Evolutionary conservation across 2,329 filamentous ascomycete species (phyloP).

Genomic region (Talaromyces sp.): DNA sequence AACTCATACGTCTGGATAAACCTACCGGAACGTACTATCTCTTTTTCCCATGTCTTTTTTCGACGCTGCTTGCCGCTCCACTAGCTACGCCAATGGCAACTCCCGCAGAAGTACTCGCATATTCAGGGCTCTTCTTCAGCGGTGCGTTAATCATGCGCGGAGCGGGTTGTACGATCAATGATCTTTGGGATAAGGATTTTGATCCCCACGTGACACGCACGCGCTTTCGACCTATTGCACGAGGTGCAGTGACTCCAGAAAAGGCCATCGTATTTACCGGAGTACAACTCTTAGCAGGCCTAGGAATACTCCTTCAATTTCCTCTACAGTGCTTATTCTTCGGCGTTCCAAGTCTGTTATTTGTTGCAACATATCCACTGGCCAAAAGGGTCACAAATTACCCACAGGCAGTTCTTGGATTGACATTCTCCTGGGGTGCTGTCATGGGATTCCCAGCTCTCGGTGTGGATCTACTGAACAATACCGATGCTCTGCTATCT

Average conservation of each 20-base stretch:
- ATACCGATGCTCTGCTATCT: slow-evolving; percentile 35
- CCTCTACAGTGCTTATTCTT: slow-evolving; percentile 43
- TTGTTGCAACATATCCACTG: slow-evolving; percentile 50
- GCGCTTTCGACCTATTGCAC: slow-evolving; percentile 50
- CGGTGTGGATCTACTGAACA: slow-evolving; percentile 44
- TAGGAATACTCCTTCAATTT: slow-evolving; percentile 45
- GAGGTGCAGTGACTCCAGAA: slow-evolving; percentile 48
- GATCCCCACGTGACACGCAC: slow-evolving; percentile 53
- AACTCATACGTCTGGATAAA: slow-evolving; percentile 49
- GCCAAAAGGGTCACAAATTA: slow-evolving; percentile 54
- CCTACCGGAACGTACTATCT: slow-evolving; percentile 53
- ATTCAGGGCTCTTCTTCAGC: slow-evolving; percentile 40
- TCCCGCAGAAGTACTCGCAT: slow-evolving; percentile 37
- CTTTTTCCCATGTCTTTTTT: slow-evolving; percentile 53
- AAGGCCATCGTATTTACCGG: slow-evolving; percentile 46
- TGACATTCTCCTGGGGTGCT: slow-evolving; percentile 52
- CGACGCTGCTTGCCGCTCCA: slow-evolving; percentile 43
- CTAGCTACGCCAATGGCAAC: slow-evolving; percentile 32
- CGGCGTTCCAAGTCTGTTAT: slow-evolving; percentile 42
- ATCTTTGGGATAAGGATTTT: slow-evolving; percentile 53
- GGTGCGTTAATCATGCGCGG: slow-evolving; percentile 51
- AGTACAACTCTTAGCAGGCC: slow-evolving; percentile 41
- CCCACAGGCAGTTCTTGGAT: slow-evolving; percentile 51
- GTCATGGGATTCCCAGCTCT: slow-evolving; percentile 49
- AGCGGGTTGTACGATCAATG: slow-evolving; percentile 55